Evolutionary conservation across 768 basidiomycete species (phyloP).

Genomic region (Hericium rajendrae): DNA sequence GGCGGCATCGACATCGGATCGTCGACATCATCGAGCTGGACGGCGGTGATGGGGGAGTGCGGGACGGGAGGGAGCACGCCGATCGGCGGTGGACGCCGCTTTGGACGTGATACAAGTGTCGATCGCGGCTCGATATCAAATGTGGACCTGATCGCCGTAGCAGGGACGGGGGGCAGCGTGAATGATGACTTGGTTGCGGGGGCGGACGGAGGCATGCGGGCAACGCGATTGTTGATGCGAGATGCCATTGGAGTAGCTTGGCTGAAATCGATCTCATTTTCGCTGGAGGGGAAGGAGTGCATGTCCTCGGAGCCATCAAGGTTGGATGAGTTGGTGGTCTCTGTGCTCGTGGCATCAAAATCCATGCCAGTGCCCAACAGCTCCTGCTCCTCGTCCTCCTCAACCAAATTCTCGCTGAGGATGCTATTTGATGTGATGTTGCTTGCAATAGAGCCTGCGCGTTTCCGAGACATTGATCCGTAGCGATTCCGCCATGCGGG

Average conservation of each 20-base stretch:
- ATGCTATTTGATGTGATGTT: slow-evolving; percentile 57
- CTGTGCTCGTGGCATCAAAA: slow-evolving; percentile 34
- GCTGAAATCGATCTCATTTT: slow-evolving; percentile 11
- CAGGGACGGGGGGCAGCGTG: slow-evolving; percentile 23
- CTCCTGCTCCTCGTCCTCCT: slow-evolving; percentile 72
- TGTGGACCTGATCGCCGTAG: slow-evolving; percentile 42
- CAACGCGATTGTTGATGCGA: slow-evolving; percentile 5
- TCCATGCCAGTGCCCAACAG: slow-evolving; percentile 60
- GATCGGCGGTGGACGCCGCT: slow-evolving; percentile 53
- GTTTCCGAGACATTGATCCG: slow-evolving; percentile 43
- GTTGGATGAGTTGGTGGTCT: slow-evolving; percentile 21
- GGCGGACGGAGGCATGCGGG: slow-evolving; percentile 4
- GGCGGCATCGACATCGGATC: slow-evolving; percentile 12
- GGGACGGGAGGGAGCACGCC: slow-evolving; percentile 61
- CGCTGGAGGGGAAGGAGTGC: slow-evolving; percentile 19
- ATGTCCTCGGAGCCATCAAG: slow-evolving; percentile 17
- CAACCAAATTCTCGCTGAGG: slow-evolving; percentile 71
- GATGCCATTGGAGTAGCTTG: slow-evolving; percentile 19
- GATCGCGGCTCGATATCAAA: slow-evolving; percentile 33
- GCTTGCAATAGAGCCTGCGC: slow-evolving; percentile 69
- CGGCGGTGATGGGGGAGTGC: slow-evolving; percentile 53
- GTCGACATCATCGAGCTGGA: slow-evolving; percentile 30
- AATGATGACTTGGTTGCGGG: slow-evolving; percentile 12
- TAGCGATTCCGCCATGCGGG: slow-evolving; percentile 57
- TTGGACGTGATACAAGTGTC: slow-evolving; percentile 31